phyloP scores from a whole-genome alignment of 177 flowering plant genomes.

The Vitis hybrid region DNA sequence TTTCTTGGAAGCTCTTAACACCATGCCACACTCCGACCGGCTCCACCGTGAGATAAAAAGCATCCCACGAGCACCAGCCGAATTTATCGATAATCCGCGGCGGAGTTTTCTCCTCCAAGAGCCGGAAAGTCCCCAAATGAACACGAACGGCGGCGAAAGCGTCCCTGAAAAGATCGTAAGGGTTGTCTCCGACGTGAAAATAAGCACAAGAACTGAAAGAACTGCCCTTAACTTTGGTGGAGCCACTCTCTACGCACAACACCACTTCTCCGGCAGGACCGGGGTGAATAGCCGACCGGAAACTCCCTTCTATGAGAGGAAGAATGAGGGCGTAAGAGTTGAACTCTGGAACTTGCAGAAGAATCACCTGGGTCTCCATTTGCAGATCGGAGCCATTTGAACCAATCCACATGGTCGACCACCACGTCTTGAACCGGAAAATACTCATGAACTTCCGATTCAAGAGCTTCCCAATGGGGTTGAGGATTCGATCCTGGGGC shows the following conservation, averaged over 20 bases:
- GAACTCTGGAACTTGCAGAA: not conserved
- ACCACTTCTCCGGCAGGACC: not conserved
- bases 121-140: not conserved
- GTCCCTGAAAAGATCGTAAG: not conserved
- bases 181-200: not conserved
- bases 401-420: conserved; percentile 9
- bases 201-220: not conserved
- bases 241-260: conserved; percentile 6
- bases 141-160: conserved; percentile 1
- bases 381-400: conserved; percentile 2
- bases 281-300: conserved; percentile 1
- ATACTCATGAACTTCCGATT: conserved; percentile 6
- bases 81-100: conserved; percentile 33
- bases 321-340: not conserved
- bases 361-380: conserved; percentile 10
- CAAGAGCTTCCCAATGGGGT: conserved; percentile 3
- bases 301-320: not conserved
- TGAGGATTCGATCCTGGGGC: not conserved
- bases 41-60: conserved; percentile 35
- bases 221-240: not conserved
- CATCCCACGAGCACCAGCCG: conserved; percentile 50
- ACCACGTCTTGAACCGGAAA: conserved; percentile 12
- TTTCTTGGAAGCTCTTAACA: conserved; percentile 22
- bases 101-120: conserved; percentile 15
- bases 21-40: conserved; percentile 33